Evolutionary conservation across 148 eudicot species (phyloP), one percentile per base, ranked within the genome.

Genomic region (Rhododendron ovatum): DNA sequence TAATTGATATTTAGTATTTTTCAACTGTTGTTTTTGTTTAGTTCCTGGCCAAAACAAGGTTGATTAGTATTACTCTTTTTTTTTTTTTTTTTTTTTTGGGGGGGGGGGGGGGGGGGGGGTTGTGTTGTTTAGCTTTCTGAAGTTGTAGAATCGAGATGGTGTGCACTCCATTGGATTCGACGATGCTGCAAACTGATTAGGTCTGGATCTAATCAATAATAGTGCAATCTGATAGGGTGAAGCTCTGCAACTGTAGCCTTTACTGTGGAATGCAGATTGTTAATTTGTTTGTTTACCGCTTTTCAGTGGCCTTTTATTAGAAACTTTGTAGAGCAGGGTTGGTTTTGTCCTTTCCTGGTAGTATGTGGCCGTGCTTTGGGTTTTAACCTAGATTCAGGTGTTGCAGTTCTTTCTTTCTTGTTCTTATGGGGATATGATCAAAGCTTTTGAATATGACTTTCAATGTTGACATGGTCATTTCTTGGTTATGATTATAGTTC

Each of bases 121-220:
- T n/a, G n/a, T 0, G 30, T 30, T 30, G 2, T 61, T n/a, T 65
- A 96, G 99, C 84, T 96, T 95, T 82, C 80, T 96, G 89, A 90
- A 87, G 81, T 61, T 96, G 92, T 96, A 95, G 53, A 88, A 95
- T 90, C 89, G 92, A 39, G 96, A 92, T 9, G 99, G 90, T 33
- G 95, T 95, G 26, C 95, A 95, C 15, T 89, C 92, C 4, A 85
- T 96, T 53, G 98, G 96, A 57, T 89, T 95, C 18, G 98, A 96
- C 67, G 91, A 90, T 75, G 97, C 99, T 15, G 97, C 98, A 18
- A 83, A 30, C 82, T 93, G 89, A 90, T 90, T 96, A 88, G 94
- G 99, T 96, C 18, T 53, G n/a, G 14, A 61, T 37, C 75, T 18
- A 1, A 30, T 12, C 0, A 0, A 51, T 51, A 12, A 0, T 59